A percentile compares a stretch with the other conserved stretches of the same genome.
phyloP scores from a whole-genome alignment of 2,329 filamentous ascomycete species.

The Phialemonium atrogriseum region DNA sequence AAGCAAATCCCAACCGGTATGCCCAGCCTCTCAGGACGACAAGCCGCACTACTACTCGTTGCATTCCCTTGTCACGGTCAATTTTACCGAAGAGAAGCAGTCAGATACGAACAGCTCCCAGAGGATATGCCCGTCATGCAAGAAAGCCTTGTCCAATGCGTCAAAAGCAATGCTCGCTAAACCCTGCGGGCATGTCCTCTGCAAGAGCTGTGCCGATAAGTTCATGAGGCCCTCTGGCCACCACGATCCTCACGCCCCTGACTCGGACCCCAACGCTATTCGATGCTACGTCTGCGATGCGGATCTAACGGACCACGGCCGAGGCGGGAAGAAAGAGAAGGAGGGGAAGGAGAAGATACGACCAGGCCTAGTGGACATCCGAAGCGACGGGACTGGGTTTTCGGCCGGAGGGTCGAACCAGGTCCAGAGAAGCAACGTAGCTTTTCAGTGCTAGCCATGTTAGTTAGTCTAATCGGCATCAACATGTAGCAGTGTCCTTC shows the following conservation, averaged over 20 bases:
- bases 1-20: conserved; percentile 61
- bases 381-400: conserved; percentile 86
- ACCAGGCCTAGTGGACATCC: conserved; percentile 69
- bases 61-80: conserved; percentile 65
- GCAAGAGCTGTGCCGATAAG: conserved; percentile 72
- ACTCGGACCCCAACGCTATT: conserved; percentile 33
- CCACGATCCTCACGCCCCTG: conserved; percentile 53
- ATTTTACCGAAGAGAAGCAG: conserved; percentile 65
- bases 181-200: conserved; percentile 87
- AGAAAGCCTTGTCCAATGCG: conserved; percentile 73
- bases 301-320: conserved; percentile 49
- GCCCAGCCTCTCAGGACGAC: conserved; percentile 62
- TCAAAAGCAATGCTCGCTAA: conserved; percentile 76
- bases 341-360: conserved; percentile 40
- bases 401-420: conserved; percentile 78
- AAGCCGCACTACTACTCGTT: conserved; percentile 68
- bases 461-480: too few species aligned
- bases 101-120: conserved; percentile 32
- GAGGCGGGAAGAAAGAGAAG: conserved; percentile 29
- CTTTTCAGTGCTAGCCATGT: conserved; percentile 67
- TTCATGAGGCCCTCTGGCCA: conserved; percentile 60
- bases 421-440: conserved; percentile 69
- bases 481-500: not conserved
- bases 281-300: conserved; percentile 83
- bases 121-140: conserved; percentile 71